Percentiles rank a stretch among this genome's conserved stretches.
phyloP scores from a whole-genome alignment of 2,329 filamentous ascomycete genomes.

The Aspergillus persii region DNA sequence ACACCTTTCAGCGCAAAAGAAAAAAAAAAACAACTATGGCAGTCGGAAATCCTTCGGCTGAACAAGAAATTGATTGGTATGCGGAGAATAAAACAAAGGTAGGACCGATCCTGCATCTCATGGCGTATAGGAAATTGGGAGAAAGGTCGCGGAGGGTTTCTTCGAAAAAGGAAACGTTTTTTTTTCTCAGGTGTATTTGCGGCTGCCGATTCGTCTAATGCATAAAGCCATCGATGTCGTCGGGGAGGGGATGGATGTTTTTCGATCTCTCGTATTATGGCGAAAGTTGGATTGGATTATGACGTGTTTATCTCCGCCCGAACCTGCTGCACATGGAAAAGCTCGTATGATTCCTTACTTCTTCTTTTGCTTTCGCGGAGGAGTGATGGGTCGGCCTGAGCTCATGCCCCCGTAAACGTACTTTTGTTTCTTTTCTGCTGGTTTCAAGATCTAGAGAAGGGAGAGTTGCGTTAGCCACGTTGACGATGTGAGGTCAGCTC shows the following conservation, averaged over 20 bases:
- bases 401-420: slow-evolving; percentile 78
- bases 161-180: not conserved
- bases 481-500: not conserved
- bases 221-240: slow-evolving; percentile 27
- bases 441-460: slow-evolving; percentile 80
- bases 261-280: slow-evolving; percentile 24
- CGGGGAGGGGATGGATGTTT: slow-evolving; percentile 7
- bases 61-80: slow-evolving; percentile 16
- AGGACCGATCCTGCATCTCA: slow-evolving; percentile 20
- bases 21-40: slow-evolving; percentile 3
- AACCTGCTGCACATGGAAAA: slow-evolving; percentile 79
- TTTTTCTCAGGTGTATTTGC: slow-evolving; percentile 12
- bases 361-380: slow-evolving; percentile 69
- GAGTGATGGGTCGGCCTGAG: slow-evolving; percentile 67
- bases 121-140: slow-evolving; percentile 7
- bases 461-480: slow-evolving; percentile 15
- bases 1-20: slow-evolving; percentile 20
- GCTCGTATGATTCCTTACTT: slow-evolving; percentile 71
- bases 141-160: slow-evolving; percentile 14
- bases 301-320: slow-evolving; percentile 76
- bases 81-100: slow-evolving; percentile 13
- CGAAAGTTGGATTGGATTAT: slow-evolving; percentile 25
- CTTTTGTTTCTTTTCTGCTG: slow-evolving; percentile 99
- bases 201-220: slow-evolving; percentile 24
- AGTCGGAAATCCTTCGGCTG: not conserved